Base-by-base conservation (phyloP, 176 grass and related monocot genomes). In the Carex parvula region DNA sequence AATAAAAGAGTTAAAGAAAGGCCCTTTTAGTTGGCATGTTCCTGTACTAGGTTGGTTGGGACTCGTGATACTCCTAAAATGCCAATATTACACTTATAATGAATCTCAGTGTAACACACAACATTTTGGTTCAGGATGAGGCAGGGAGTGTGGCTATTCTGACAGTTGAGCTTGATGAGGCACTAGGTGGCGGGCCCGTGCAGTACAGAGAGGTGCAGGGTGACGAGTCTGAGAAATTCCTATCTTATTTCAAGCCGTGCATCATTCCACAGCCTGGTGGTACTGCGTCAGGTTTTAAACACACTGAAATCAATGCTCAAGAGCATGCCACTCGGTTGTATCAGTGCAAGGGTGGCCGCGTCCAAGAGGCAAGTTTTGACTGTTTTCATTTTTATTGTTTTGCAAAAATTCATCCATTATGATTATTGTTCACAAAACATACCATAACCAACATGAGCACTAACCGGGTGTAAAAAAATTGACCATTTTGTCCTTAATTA, bases 221-320 rank as follows among this genome's bases (percentile, higher is more conserved):
- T 41, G 86, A 90, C 78, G 96, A 99, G 94, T 93, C 93, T 14
- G 93, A 99, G 67, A 95, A 89, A 41, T 88, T 99, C 63, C 93
- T 95, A 14, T 90, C 92, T 8, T 95, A 92, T 74, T 99, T 99
- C 88, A 95, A 92, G 84, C 96, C 96, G 42, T 94, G 93, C 63
- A 95, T 99, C 82, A 94, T 99, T 81, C 90, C 93, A 79, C 96
- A 92, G 35, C 88, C 91, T 88, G 93, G 96, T 88, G 96, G 96
- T 6, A 32, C 93, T 15, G 83, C 93, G 72, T 92, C 93, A 86
- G 96, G 96, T 80, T 95, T 99, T 85, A 95, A 88, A 67, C 96
- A 99, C 70, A 87, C 88, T 54, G 91, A 91, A 90, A 16, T 91
- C 60, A 99, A 99, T 74, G 85, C 87, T 54, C 84, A 88, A 37